Conservation (phyloP, 805 yeast species). For the Suhomyces xylopsoci region DNA sequence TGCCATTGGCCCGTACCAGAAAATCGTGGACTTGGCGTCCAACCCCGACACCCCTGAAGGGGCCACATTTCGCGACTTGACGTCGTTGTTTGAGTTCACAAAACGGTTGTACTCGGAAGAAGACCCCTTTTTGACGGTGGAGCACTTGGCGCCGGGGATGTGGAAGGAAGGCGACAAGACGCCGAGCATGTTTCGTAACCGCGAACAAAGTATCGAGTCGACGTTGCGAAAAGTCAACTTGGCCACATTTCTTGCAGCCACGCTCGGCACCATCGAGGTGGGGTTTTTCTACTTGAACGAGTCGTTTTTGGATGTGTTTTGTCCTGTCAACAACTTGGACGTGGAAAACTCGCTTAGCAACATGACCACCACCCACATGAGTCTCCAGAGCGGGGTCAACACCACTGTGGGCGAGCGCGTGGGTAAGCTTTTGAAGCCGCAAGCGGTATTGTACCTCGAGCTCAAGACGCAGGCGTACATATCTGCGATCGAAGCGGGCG, state of each 20-base stretch:
- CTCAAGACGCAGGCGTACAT: conserved; percentile 94
- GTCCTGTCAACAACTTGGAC: conserved; percentile 64
- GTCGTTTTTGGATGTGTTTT: conserved; percentile 80
- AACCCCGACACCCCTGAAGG: conserved; percentile 63
- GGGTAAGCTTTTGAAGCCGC: conserved; percentile 71
- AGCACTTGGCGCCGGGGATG: conserved; percentile 66
- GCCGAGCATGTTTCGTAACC: conserved; percentile 54
- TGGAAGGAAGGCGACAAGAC: conserved; percentile 64
- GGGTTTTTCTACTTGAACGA: conserved; percentile 87
- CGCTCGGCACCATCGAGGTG: conserved; percentile 77
- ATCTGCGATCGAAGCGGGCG: conserved; percentile 70
- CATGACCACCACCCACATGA: conserved; percentile 29
- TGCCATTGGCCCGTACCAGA: conserved; percentile 72
- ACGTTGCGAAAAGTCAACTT: conserved; percentile 81
- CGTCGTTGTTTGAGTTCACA: conserved; percentile 76
- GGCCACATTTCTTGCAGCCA: conserved; percentile 84
- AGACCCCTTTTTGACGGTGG: conserved; percentile 69
- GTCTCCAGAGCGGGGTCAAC: conserved; percentile 32
- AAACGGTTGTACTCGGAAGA: conserved; percentile 66
- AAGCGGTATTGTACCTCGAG: conserved; percentile 76
- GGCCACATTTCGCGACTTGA: conserved; percentile 61
- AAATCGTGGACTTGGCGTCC: conserved; percentile 66
- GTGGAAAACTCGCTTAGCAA: conserved; percentile 43
- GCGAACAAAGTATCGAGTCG: conserved; percentile 59
- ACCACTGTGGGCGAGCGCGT: conserved; percentile 38